phyloP scores from a whole-genome alignment of 2,329 filamentous ascomycete genomes.

The Sporothrix pseudoabietina region DNA sequence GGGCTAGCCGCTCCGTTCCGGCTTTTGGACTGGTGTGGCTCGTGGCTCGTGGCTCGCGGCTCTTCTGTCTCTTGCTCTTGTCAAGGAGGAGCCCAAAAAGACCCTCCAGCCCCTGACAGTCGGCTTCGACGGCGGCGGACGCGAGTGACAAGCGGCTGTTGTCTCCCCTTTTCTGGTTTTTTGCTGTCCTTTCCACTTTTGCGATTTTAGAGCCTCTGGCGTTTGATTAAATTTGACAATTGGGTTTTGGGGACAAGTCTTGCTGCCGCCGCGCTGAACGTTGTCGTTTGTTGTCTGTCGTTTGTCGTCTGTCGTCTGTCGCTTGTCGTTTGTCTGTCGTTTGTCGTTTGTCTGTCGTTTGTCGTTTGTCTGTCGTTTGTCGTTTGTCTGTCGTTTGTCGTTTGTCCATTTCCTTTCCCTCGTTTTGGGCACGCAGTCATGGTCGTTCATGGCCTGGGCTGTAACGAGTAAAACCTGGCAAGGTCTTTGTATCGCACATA shows the following conservation, averaged over 20 bases:
- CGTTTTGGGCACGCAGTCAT: neutral
- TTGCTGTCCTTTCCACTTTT: neutral
- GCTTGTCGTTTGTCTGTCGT: too few relatives aligned
- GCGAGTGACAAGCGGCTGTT: constrained; percentile 3
- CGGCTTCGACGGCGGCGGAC: neutral
- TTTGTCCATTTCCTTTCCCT: neutral
- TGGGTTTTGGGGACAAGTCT: neutral
- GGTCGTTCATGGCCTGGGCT: neutral
- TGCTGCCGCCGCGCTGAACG: neutral
- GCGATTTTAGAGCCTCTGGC: neutral
- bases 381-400: too few relatives aligned
- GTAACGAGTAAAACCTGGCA: neutral
- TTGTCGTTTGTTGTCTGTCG: neutral
- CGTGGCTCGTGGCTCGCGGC: neutral
- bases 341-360: too few relatives aligned
- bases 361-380: too few relatives aligned
- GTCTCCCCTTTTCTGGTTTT: neutral
- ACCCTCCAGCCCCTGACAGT: neutral
- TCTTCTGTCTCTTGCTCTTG: neutral
- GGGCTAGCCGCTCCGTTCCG: constrained; percentile 26
- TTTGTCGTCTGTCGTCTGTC: too few relatives aligned
- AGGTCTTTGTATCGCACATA: neutral
- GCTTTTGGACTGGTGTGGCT: neutral
- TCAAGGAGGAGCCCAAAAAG: neutral
- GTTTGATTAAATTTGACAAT: constrained; percentile 4